Base-by-base conservation (phyloP, 768 basidiomycete genomes). In the Suillus alpinus region DNA sequence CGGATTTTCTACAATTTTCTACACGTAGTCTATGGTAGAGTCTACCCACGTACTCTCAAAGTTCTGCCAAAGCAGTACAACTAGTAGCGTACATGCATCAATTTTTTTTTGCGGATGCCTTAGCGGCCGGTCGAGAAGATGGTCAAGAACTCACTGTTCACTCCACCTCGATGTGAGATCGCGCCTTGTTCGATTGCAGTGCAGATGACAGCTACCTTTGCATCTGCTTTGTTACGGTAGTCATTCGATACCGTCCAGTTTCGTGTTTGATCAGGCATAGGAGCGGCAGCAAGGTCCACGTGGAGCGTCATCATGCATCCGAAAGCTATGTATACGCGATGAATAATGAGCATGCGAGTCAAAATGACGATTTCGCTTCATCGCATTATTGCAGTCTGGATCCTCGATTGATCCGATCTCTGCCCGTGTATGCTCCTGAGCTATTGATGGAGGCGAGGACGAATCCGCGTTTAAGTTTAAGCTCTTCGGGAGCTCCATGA, bases 151-250 rank as follows among this genome's bases (percentile, higher is more conserved):
- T 20, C 23, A 10, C 20, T 20, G 10, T 5, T 43, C 0, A n/a
- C 41, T 20, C n/a, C 41, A 43, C 20, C 44, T 23, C 20, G 20
- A 44, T 3, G 20, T 44, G 20, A 8, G 26, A 26, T 26, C 26
- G 3, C 75, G 10, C 89, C 87, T 62, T 80, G 70, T 62, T 84
- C 75, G 16, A 80, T 82, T 3, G 87, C 89, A 3, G 72, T 70
- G 58, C 76, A 77, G 1, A 80, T 73, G 12, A 82, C 87, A 14
- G 84, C 87, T 16, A 78, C 73, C 68, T 82, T 87, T 6, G 88
- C 88, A 62, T 91, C 88, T 16, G 76, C 75, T 65, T 85, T 86
- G 32, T 74, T 81, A 44, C 81, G 77, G 68, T 87, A 88, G 60
- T 83, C 78, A 9, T 75, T 68, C 7, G 79, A 72, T 8, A 81